Base-by-base conservation (phyloP, 345 rosid genomes). In the Brassica carinata region DNA sequence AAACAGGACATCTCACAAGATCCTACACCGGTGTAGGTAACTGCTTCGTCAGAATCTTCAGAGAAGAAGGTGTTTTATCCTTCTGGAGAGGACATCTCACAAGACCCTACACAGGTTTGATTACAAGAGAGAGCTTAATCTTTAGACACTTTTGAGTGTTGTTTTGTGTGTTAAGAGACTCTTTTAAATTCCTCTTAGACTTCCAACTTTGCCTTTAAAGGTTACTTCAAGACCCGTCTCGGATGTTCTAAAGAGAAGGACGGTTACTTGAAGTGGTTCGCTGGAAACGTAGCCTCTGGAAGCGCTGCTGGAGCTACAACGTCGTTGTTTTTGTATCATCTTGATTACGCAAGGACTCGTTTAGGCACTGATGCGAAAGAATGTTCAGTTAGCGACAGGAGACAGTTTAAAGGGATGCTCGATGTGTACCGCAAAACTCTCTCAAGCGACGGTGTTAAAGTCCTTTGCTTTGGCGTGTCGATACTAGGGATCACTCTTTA, bases 281-380 rank as follows among this genome's bases (percentile, higher is more conserved):
- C 89, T 48, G 94, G 97, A 36, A 96, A 96, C 18, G 80, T 93
- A 40, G 96, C 98, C 75, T 92, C 97, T 3, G 99, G 98, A 38
- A 93, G 99, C 84, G 99, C 99, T 61, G 99, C 94, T 75, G 98
- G 99, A 59, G 98, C 98, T 71, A 92, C 92, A 31, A 92, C 94
- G 51, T 90, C 96, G 0, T 69, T 90, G 77, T 85, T 96, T 62
- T 80, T 96, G 5, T 96, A 96, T 73, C 99, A 96, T 87, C 83
- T 96, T 76, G 99, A 93, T 86, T 96, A 92, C 70, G 96, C 92
- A 8, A 87, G 97, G 63, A 93, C 97, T 1, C 88, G 98, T 34
- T 87, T 93, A 67, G 99, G 89, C 14, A 93, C 96, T 27, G 98
- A 96, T 86, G 89, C 90, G 36, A 88, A 83, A 75, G 91, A 85